These are phyloP conservation scores for Boletus pseudo-olivaceus DNA, from an alignment of 768 basidiomycete genomes.

Conservation along the genomic window DNA sequence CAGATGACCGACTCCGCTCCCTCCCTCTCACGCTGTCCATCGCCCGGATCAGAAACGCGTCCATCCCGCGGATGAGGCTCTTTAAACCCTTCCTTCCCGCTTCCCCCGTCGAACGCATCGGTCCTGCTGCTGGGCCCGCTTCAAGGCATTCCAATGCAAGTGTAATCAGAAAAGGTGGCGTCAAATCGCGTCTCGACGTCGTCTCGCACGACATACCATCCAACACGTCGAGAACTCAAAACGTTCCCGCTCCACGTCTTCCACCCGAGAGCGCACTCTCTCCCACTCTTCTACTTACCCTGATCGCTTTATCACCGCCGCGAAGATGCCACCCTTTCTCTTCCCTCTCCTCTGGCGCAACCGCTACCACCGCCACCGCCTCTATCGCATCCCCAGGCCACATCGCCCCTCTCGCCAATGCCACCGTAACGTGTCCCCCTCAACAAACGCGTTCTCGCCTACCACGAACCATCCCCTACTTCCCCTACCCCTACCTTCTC, in stretches of 20 bases:
- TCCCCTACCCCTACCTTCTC: slow-evolving; percentile 75
- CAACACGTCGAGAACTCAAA: slow-evolving; percentile 63
- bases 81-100: slow-evolving; percentile 65
- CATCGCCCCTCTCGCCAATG: slow-evolving; percentile 71
- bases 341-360: slow-evolving; percentile 62
- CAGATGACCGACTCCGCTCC: too few relatives aligned
- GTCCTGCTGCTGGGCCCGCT: slow-evolving; percentile 45
- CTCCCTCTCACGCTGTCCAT: too few relatives aligned
- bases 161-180: slow-evolving; percentile 71
- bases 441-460: slow-evolving; percentile 81
- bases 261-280: slow-evolving; percentile 37
- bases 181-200: slow-evolving; percentile 75
- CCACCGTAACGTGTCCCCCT: slow-evolving; percentile 63
- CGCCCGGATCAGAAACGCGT: slow-evolving; percentile 19
- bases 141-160: slow-evolving; percentile 60
- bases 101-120: slow-evolving; percentile 64
- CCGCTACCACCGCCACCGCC: slow-evolving; percentile 26
- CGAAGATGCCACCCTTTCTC: slow-evolving; percentile 55
- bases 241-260: slow-evolving; percentile 71
- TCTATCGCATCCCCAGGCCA: slow-evolving; percentile 67
- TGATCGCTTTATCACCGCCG: slow-evolving; percentile 73
- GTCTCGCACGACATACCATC: slow-evolving; percentile 74
- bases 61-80: slow-evolving; percentile 42
- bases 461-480: slow-evolving; percentile 80
- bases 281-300: slow-evolving; percentile 44